phyloP scores from a whole-genome alignment of 2,329 filamentous ascomycete species.

The Pseudodiploospora longispora region DNA sequence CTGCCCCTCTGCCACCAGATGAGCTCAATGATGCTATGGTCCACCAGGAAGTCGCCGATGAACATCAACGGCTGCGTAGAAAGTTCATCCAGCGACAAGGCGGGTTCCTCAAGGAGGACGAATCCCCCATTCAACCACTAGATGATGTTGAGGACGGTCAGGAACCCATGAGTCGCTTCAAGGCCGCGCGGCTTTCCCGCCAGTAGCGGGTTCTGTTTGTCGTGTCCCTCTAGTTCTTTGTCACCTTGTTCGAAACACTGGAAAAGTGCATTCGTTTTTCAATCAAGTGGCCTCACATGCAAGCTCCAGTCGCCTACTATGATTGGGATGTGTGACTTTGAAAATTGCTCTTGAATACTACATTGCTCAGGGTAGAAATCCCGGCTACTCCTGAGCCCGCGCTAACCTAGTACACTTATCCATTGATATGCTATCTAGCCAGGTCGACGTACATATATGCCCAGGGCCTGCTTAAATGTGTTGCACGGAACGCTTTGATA shows the following conservation, averaged over 20 bases:
- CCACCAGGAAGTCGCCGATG: slow-evolving; percentile 68
- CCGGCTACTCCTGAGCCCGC: too few relatives aligned
- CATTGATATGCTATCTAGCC: slow-evolving; percentile 1
- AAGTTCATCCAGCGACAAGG: slow-evolving; percentile 75
- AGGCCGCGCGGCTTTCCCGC: slow-evolving; percentile 56
- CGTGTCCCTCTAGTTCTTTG: not conserved
- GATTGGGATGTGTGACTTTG: slow-evolving; percentile 10
- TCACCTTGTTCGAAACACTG: not conserved
- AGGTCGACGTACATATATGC: too few relatives aligned
- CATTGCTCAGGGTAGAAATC: too few relatives aligned
- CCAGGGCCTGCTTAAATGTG: not conserved
- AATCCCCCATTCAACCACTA: slow-evolving; percentile 57
- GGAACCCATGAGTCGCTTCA: slow-evolving; percentile 64
- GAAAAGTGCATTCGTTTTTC: slow-evolving; percentile 15
- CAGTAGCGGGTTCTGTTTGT: slow-evolving; percentile 25
- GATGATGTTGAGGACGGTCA: slow-evolving; percentile 57
- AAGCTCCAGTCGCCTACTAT: slow-evolving; percentile 10
- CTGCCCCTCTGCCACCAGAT: slow-evolving; percentile 37
- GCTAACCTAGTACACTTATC: not conserved
- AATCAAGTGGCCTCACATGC: slow-evolving; percentile 20
- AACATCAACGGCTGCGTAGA: slow-evolving; percentile 78
- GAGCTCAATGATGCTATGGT: slow-evolving; percentile 64
- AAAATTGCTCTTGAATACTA: not conserved
- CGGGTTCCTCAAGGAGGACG: slow-evolving; percentile 68
- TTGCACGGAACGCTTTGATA: slow-evolving; percentile 18